Conservation (phyloP, 2,329 filamentous ascomycete species). For the Epichloe sibirici region DNA sequence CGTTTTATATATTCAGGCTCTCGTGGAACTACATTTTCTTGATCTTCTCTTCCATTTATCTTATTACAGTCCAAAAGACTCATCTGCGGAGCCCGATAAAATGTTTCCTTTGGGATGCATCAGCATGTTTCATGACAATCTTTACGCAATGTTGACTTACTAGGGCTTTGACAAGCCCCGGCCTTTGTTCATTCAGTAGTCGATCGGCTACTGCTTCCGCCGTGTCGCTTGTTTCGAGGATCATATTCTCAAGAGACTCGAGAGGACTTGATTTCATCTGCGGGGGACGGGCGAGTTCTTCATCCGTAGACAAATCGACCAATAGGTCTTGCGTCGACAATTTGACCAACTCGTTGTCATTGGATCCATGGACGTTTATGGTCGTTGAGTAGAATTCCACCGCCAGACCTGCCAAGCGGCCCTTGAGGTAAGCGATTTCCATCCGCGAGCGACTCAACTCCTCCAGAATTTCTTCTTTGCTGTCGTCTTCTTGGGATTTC, state of each 20-base stretch:
- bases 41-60: not conserved
- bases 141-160: not conserved
- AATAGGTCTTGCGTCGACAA: not conserved
- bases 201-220: not conserved
- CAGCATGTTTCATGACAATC: not conserved
- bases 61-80: too few relatives aligned
- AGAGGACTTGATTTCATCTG: not conserved
- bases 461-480: not conserved
- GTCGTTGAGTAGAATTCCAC: not conserved
- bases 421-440: conserved; percentile 8
- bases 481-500: not conserved
- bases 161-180: not conserved
- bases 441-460: not conserved
- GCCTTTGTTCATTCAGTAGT: not conserved
- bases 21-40: not conserved
- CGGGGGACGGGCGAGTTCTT: too few relatives aligned
- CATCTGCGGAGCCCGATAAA: not conserved
- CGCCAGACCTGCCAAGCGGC: conserved; percentile 5
- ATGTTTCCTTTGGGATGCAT: not conserved
- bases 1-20: not conserved
- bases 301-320: not conserved
- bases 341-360: not conserved
- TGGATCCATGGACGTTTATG: not conserved
- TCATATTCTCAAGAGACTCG: not conserved
- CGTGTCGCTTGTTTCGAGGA: not conserved